Percentiles rank a stretch among this genome's conserved stretches.
These are phyloP conservation scores for Ustilago xerochloae DNA, from an alignment of 1,284 basidiomycete species.

Conservation along the genomic window DNA sequence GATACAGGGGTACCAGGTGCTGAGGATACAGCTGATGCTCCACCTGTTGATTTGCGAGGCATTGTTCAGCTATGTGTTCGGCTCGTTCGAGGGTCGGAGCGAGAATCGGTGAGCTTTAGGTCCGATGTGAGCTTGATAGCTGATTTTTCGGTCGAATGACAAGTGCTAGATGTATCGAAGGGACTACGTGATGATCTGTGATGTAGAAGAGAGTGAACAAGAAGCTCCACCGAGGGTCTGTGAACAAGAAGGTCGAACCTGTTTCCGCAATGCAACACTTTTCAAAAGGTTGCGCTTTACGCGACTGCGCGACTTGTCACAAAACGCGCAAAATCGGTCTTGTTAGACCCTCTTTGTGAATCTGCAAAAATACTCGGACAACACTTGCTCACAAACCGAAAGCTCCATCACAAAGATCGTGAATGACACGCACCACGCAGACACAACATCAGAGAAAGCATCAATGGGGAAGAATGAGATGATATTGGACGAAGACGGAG, in stretches of 20 bases:
- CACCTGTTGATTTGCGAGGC: conserved; percentile 34
- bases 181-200: neutral
- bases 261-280: conserved; percentile 2
- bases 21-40: neutral
- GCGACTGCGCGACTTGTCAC: conserved; percentile 4
- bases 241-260: neutral
- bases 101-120: no score
- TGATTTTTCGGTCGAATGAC: no score
- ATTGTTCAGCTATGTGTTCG: conserved; percentile 3
- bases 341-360: neutral
- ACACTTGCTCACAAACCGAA: no score
- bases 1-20: conserved; percentile 4
- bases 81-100: neutral
- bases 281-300: conserved; percentile 5
- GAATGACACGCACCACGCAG: no score
- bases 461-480: no score
- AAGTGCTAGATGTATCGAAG: no score
- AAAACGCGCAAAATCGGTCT: neutral
- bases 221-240: no score
- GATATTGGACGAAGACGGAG: no score
- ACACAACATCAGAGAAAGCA: no score
- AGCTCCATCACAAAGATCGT: no score
- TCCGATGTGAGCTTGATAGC: no score
- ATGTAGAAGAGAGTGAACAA: neutral
- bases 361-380: neutral